Percentiles rank a stretch among this genome's conserved stretches.
Evolutionary conservation across 768 basidiomycete genomes (phyloP).

Genomic region (Vishniacozyma victoriae): DNA sequence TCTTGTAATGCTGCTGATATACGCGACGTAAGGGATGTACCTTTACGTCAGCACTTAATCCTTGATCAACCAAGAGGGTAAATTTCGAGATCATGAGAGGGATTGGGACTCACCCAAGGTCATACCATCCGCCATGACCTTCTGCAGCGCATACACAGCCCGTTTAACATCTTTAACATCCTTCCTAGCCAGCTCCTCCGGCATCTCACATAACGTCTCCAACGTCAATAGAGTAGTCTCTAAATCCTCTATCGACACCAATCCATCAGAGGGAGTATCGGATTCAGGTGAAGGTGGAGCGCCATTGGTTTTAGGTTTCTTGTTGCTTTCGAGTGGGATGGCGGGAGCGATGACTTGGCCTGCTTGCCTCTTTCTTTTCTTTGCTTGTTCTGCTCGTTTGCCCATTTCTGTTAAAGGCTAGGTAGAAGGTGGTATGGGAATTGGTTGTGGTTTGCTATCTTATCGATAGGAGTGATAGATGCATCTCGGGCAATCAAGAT

Average conservation of each 20-base stretch:
- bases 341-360: background rate
- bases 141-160: constrained; percentile 32
- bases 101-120: constrained; percentile 17
- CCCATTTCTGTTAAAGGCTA: too few species aligned
- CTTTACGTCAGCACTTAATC: too few species aligned
- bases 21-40: constrained; percentile 28
- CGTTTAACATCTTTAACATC: constrained; percentile 37
- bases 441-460: too few species aligned
- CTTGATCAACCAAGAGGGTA: background rate
- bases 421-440: too few species aligned
- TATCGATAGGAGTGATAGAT: too few species aligned
- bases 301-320: background rate
- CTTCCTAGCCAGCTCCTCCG: constrained; percentile 29
- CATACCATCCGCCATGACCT: constrained; percentile 32
- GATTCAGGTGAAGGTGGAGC: background rate
- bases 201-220: constrained; percentile 25
- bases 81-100: too few species aligned
- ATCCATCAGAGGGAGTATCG: background rate
- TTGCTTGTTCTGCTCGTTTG: background rate
- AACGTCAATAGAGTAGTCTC: constrained; percentile 33
- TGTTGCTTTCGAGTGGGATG: background rate
- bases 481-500: too few species aligned
- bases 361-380: background rate
- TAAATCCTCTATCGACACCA: constrained; percentile 37
- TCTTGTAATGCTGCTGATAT: constrained; percentile 35